Conservation (phyloP, 2,329 filamentous ascomycete species). For the Colletotrichum spaethianum region DNA sequence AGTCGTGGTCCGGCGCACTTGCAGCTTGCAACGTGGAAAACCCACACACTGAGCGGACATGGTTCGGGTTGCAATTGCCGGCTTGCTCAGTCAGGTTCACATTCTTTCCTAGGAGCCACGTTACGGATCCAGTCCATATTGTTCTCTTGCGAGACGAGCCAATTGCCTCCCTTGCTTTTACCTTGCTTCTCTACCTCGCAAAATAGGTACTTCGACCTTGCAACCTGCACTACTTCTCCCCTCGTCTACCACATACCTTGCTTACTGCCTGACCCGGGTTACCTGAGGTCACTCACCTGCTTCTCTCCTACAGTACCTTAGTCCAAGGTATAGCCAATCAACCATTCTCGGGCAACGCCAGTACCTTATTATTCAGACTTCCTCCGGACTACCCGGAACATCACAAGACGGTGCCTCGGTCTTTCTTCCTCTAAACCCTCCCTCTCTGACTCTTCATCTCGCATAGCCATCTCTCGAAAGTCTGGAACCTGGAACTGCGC, state of each 20-base stretch:
- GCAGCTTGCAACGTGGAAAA: slow-evolving; percentile 7
- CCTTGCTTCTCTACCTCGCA: background rate
- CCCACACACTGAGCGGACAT: slow-evolving; percentile 1
- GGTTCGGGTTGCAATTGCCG: slow-evolving; percentile 7
- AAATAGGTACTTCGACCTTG: background rate
- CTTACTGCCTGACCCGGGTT: background rate
- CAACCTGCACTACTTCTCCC: background rate
- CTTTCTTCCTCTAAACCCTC: background rate
- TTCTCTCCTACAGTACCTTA: background rate
- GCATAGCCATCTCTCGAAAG: background rate
- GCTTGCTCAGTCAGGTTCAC: slow-evolving; percentile 1
- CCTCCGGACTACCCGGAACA: slow-evolving; percentile 17
- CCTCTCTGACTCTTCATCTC: background rate
- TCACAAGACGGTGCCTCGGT: background rate
- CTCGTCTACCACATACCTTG: background rate
- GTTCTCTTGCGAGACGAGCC: background rate
- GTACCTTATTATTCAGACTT: slow-evolving; percentile 1
- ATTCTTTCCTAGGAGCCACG: background rate
- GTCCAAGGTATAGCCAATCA: background rate
- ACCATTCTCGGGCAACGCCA: background rate
- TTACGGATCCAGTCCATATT: background rate
- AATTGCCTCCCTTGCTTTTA: slow-evolving; percentile 5
- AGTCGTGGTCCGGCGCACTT: slow-evolving; percentile 19
- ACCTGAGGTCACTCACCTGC: background rate
- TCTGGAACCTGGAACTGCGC: background rate